A percentile compares a stretch with the other conserved stretches of the same genome.
Conservation (phyloP, 257 asterid species). For the Solanum chmielewskii region DNA sequence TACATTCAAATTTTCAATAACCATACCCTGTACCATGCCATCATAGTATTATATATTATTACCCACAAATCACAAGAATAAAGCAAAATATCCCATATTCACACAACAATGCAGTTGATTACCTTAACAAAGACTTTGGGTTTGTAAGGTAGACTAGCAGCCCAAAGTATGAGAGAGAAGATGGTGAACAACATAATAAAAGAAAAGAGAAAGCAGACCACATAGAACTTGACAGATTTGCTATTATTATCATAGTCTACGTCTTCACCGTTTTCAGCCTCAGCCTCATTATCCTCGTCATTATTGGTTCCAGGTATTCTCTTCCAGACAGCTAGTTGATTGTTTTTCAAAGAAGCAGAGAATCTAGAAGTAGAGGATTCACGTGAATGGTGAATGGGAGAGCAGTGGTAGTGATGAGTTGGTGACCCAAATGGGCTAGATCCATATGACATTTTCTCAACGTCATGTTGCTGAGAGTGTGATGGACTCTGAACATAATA, state of each 20-base stretch:
- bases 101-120: not conserved
- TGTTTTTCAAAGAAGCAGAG: slow-evolving; percentile 58
- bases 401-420: slow-evolving; percentile 57
- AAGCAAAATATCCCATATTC: not conserved
- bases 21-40: slow-evolving; percentile 34
- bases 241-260: slow-evolving; percentile 18
- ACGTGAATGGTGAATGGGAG: slow-evolving; percentile 90
- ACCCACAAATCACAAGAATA: too few species aligned
- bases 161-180: slow-evolving; percentile 78
- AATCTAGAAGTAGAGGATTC: slow-evolving; percentile 81
- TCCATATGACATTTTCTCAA: slow-evolving; percentile 70
- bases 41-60: too few species aligned
- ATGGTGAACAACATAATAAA: slow-evolving; percentile 44
- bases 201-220: slow-evolving; percentile 45
- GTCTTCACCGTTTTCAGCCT: slow-evolving; percentile 20
- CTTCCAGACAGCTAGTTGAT: slow-evolving; percentile 40
- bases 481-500: slow-evolving; percentile 95
- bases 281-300: slow-evolving; percentile 5
- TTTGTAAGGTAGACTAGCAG: slow-evolving; percentile 43
- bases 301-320: slow-evolving; percentile 24
- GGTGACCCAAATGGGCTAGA: slow-evolving; percentile 90
- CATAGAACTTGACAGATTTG: slow-evolving; percentile 35
- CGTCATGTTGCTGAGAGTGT: slow-evolving; percentile 55
- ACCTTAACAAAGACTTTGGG: slow-evolving; percentile 72
- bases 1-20: slow-evolving; percentile 54